Evolutionary conservation across 2,329 filamentous ascomycete species (phyloP), one percentile per base, ranked within the genome.

Genomic region (Pestalotiopsis sp.): DNA sequence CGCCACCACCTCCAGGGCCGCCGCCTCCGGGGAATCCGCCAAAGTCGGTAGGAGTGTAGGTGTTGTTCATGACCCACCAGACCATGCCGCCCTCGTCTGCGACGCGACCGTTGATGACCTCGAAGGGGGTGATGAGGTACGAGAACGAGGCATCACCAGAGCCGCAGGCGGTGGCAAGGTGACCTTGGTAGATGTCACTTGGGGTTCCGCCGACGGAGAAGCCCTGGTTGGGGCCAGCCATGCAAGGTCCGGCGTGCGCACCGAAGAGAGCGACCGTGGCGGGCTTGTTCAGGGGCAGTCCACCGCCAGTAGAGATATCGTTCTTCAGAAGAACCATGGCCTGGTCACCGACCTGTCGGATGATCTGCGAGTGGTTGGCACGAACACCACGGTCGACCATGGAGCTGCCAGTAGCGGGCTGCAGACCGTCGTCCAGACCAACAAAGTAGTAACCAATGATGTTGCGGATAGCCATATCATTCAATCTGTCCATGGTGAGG

Each of bases 311-410:
- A 20, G 20, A 49, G 41, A 67, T 36, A 52, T 63, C 69, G 78
- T 92, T 92, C 82, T 92, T 92, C 68, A 92, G 79, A 11, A 92
- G 82, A n/a, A 92, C 88, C 31, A 86, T 89, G 45, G 89, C 90
- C 71, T 86, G 81, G 55, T 64, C 65, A 23, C 65, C 69, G 14
- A 67, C 66, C 11, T 67, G 60, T 31, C 69, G 67, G 27, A 70
- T 71, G 41, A 70, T 60, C 13, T 20, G 39, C 52, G 27, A 17
- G 57, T 72, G 71, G 69, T 71, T 65, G 2, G 66, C 67, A 36
- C 71, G 69, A 2, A 72, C 68, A 12, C 55, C 61, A 14, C 20
- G 13, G 31, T 49, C 60, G 39, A 58, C 64, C 23, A 39, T 13
- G n/a, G 36, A 58, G 25, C 69, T 52, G 45, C 45, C 45, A 1